Evolutionary conservation across 441 rosid genomes (phyloP).

Genomic region (Pelargonium fulgidum): DNA sequence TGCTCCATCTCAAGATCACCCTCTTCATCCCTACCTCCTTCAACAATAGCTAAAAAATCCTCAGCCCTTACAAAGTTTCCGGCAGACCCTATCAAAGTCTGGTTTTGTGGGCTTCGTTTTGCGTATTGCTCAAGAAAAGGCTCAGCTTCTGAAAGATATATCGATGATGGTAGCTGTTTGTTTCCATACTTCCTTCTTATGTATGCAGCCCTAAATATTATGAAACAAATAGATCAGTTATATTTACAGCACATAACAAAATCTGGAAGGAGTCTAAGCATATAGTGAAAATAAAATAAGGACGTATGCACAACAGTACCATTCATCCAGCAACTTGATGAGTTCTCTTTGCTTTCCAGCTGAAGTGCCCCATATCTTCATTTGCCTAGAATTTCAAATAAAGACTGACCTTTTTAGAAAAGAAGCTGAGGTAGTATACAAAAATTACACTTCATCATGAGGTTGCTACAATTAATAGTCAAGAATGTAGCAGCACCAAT

Average conservation of each 20-base stretch:
- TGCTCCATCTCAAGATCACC: slow-evolving; percentile 67
- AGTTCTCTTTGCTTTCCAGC: slow-evolving; percentile 75
- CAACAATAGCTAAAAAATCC: slow-evolving; percentile 81
- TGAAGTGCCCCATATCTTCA: slow-evolving; percentile 86
- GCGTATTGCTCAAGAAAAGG: slow-evolving; percentile 88
- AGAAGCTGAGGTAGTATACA: background rate
- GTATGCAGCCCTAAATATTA: slow-evolving; percentile 57
- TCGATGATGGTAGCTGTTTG: slow-evolving; percentile 61
- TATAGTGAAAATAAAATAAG: slow-evolving; percentile 2
- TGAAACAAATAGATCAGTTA: slow-evolving; percentile 13
- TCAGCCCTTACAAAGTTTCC: slow-evolving; percentile 67
- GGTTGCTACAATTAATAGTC: background rate
- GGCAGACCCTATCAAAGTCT: slow-evolving; percentile 80
- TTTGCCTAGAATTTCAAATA: slow-evolving; percentile 51
- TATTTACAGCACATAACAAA: slow-evolving; percentile 8
- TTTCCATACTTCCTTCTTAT: slow-evolving; percentile 66
- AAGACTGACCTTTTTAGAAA: background rate
- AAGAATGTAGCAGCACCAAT: background rate
- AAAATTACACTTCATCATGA: background rate
- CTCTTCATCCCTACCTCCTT: slow-evolving; percentile 74
- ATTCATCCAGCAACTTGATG: slow-evolving; percentile 93
- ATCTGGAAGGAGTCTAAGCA: background rate
- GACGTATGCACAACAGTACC: slow-evolving; percentile 38
- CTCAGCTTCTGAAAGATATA: slow-evolving; percentile 87
- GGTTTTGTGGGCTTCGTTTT: slow-evolving; percentile 62